phyloP scores from a whole-genome alignment of 2,329 filamentous ascomycete species.

The Nemania sp. region DNA sequence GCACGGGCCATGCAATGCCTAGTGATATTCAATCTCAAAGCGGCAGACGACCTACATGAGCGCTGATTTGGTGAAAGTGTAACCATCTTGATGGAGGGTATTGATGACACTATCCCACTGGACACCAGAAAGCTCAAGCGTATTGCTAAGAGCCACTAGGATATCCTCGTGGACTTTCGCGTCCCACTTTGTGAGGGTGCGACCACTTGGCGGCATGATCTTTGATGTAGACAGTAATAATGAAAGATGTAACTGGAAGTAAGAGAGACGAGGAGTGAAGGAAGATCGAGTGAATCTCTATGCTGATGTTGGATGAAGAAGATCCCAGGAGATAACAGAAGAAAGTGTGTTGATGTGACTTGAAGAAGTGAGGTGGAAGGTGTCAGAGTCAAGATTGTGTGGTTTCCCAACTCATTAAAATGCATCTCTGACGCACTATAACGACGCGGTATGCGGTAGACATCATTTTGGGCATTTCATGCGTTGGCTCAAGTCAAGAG shows the following conservation, averaged over 20 bases:
- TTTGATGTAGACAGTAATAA: constrained; percentile 11
- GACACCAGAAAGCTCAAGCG: neutral
- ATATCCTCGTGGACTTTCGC: constrained; percentile 22
- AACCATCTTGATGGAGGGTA: constrained; percentile 15
- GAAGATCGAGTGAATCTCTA: neutral
- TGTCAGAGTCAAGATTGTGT: neutral
- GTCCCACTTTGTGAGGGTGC: constrained; percentile 15
- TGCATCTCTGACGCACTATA: too few relatives aligned
- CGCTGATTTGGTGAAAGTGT: constrained; percentile 18
- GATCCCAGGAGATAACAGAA: too few relatives aligned
- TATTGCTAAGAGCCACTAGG: constrained; percentile 9
- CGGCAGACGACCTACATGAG: constrained; percentile 20
- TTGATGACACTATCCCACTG: constrained; percentile 15
- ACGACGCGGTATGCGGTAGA: too few relatives aligned
- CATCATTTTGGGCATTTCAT: neutral
- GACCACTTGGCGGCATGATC: too few relatives aligned
- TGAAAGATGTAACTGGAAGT: neutral
- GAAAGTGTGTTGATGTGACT: too few relatives aligned
- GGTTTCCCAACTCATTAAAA: neutral
- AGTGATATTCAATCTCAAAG: too few relatives aligned
- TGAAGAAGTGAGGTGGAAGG: neutral
- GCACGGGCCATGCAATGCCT: too few relatives aligned
- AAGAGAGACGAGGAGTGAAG: neutral
- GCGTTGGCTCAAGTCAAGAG: neutral
- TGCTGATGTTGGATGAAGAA: too few relatives aligned